Evolutionary conservation across 495 filamentous ascomycete genomes (phyloP), one percentile per base, ranked within the genome.

Genomic region (Penicillium pulvis): DNA sequence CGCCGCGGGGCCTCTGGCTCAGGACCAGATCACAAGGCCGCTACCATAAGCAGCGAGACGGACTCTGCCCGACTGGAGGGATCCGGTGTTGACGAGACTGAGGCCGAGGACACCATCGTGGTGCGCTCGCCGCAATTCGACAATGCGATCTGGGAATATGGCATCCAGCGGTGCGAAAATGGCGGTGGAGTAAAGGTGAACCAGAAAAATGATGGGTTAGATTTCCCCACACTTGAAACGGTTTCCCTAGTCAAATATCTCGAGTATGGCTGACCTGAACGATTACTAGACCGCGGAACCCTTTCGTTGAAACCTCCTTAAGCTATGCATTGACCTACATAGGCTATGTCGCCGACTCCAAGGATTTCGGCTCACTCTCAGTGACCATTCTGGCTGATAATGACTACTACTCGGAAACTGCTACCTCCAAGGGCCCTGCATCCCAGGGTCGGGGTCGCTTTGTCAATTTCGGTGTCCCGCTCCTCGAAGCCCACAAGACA

Each of bases 311-410:
- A 75, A 94, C 91, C 28, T 87, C 94, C 2, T 80, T 98, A 50
- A 84, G 80, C 74, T 97, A 96, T 74, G 90, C 87, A 53, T 83
- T 98, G 61, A 93, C 88, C 56, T 97, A 97, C 78, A 80, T 84
- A 58, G 83, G 84, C 57, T 78, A 81, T 48, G 71, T 80, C 49
- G 71, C 75, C 55, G 73, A 78, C 61, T 77, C 79, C 6, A 76
- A 83, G 58, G 75, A 78, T 42, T 85, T 95, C 58, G 80, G 81
- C 20, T 85, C 91, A 0, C 71, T 88, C 19, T 83, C 81, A 12
- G 83, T 98, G 65, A 94, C 91, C 51, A 94, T 98, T 72, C 81
- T 97, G 20, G 94, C 95, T 28, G 92, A 97, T 75, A 90, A 89
- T 64, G 91, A 96, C 78, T 98, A 98, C 81, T 98, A 98, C 77